Percentiles rank a stretch among this genome's conserved stretches.
phyloP scores from a whole-genome alignment of 2,329 filamentous ascomycete genomes.

The Fusarium multiceps region DNA sequence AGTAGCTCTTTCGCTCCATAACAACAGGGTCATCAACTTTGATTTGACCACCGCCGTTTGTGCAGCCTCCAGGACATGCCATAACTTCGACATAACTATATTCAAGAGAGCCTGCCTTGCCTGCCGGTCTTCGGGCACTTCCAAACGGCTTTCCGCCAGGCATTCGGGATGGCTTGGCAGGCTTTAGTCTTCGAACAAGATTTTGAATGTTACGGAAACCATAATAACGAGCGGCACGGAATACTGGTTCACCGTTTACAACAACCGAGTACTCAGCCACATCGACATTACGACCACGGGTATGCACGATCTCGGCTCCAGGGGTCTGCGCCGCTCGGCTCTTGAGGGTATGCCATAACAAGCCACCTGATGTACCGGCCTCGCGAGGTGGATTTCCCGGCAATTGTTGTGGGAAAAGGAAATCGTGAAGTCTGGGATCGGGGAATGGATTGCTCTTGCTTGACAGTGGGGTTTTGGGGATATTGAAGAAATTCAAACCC shows the following conservation, averaged over 20 bases:
- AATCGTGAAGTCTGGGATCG: conserved; percentile 74
- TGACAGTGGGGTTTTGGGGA: conserved; percentile 70
- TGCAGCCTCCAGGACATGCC: conserved; percentile 98
- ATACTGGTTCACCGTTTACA: conserved; percentile 66
- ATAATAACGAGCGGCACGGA: conserved; percentile 91
- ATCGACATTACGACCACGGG: conserved; percentile 87
- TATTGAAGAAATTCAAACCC: conserved; percentile 77
- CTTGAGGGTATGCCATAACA: conserved; percentile 85
- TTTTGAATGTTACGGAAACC: conserved; percentile 99
- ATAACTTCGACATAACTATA: conserved; percentile 98
- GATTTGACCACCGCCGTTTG: conserved; percentile 95
- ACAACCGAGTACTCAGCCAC: conserved; percentile 86
- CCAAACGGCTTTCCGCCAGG: conserved; percentile 76
- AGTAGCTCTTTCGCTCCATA: conserved; percentile 59
- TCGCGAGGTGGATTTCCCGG: conserved; percentile 60
- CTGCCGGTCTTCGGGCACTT: conserved; percentile 64
- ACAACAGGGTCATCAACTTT: conserved; percentile 84
- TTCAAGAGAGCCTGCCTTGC: conserved; percentile 66
- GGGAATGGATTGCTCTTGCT: conserved; percentile 70
- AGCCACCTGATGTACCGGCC: conserved; percentile 87
- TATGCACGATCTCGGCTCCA: conserved; percentile 76
- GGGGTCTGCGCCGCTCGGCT: conserved; percentile 77
- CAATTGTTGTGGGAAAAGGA: conserved; percentile 74
- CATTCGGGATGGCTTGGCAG: conserved; percentile 79
- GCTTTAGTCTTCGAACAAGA: conserved; percentile 90